Evolutionary conservation across 2,329 filamentous ascomycete species (phyloP).

Genomic region (Aspergillus arachidicola): DNA sequence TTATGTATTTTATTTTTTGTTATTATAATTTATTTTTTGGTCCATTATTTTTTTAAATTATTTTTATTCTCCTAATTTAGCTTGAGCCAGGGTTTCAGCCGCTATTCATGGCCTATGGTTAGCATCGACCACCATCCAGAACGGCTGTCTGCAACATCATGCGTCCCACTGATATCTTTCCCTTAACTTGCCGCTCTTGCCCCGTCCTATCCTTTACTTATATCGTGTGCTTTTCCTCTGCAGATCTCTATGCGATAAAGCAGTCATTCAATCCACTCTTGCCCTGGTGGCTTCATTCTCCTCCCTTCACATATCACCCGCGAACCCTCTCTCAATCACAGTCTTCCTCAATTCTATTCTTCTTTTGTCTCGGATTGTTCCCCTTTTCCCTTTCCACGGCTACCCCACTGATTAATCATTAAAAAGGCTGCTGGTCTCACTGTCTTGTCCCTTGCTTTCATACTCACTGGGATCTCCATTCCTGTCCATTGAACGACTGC

Average conservation of each 20-base stretch:
- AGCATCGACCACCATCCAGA: conserved; percentile 15
- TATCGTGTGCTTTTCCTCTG: conserved; percentile 1
- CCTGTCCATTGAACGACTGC: background rate
- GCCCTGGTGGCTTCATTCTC: background rate
- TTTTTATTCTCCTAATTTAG: conserved; percentile 2
- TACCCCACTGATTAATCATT: background rate
- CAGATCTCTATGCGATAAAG: background rate
- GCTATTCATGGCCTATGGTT: conserved; percentile 14
- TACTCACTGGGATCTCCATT: background rate
- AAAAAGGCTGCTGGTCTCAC: background rate
- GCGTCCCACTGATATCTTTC: conserved; percentile 18
- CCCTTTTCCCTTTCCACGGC: background rate
- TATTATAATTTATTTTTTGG: background rate
- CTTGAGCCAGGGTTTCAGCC: conserved; percentile 25
- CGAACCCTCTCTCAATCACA: background rate
- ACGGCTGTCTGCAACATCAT: conserved; percentile 23
- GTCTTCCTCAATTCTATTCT: conserved; percentile 15
- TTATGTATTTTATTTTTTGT: background rate
- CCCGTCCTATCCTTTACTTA: conserved; percentile 6
- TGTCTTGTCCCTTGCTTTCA: background rate
- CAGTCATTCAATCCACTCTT: conserved; percentile 10
- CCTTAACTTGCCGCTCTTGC: conserved; percentile 22
- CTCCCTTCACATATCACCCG: background rate
- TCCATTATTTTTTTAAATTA: background rate
- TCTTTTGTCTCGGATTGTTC: conserved; percentile 17